These are phyloP conservation scores for Glycine soja DNA, from an alignment of 306 rosid species.

Conservation along the genomic window DNA sequence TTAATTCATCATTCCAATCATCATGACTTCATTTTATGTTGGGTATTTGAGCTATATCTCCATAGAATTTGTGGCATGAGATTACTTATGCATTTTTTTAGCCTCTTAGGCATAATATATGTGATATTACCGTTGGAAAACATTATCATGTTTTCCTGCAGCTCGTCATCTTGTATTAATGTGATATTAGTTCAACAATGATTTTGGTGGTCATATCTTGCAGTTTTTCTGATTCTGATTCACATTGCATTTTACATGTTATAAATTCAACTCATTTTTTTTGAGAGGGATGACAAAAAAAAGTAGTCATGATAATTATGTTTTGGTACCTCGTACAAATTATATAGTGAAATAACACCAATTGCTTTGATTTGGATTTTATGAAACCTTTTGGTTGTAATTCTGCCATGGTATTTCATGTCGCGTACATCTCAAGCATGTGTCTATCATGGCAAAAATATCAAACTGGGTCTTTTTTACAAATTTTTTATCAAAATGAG, in stretches of 20 bases:
- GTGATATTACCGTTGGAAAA: too few relatives aligned
- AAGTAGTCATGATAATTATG: too few relatives aligned
- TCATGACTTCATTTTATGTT: not conserved
- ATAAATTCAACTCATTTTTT: not conserved
- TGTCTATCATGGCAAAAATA: too few relatives aligned
- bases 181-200: not conserved
- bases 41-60: not conserved
- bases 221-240: not conserved
- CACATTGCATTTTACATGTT: not conserved
- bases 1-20: not conserved
- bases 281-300: not conserved
- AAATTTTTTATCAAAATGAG: too few relatives aligned
- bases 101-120: too few relatives aligned
- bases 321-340: not conserved
- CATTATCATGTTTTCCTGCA: not conserved
- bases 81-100: not conserved
- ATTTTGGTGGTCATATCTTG: conserved; percentile 4
- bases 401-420: not conserved
- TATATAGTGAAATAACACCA: too few relatives aligned
- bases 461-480: too few relatives aligned
- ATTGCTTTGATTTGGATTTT: too few relatives aligned
- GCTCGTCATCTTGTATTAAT: not conserved
- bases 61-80: not conserved
- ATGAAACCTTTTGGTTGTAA: too few relatives aligned
- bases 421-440: not conserved